Conservation (phyloP, 2,329 filamentous ascomycete genomes). For the Ascochyta koolunga region DNA sequence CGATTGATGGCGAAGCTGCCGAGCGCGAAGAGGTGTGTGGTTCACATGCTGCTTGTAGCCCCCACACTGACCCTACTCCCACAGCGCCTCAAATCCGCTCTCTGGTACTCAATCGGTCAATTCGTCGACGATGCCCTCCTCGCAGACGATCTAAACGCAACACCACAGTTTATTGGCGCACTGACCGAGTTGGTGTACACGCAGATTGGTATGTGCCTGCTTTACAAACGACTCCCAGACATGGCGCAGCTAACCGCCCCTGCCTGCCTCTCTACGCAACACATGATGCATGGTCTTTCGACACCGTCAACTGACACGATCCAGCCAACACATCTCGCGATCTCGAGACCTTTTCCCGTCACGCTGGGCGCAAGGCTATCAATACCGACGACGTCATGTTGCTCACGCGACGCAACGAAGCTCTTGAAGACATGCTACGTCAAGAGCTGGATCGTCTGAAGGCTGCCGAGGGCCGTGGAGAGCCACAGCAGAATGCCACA, state of each 20-base stretch:
- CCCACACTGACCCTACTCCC: not conserved
- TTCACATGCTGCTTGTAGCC: not conserved
- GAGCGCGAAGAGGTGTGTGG: conserved; percentile 42
- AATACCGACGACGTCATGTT: conserved; percentile 87
- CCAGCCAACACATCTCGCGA: conserved; percentile 57
- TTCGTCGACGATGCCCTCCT: conserved; percentile 87
- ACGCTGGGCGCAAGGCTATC: conserved; percentile 81
- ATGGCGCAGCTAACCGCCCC: not conserved
- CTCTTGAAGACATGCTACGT: conserved; percentile 76
- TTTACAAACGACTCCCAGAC: not conserved
- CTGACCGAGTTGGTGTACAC: conserved; percentile 83
- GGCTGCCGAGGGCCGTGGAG: conserved; percentile 35
- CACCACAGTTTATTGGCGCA: conserved; percentile 83
- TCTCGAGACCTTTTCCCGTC: conserved; percentile 66
- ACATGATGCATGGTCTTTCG: not conserved
- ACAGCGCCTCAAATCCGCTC: conserved; percentile 56
- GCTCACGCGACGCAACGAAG: conserved; percentile 84
- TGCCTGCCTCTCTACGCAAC: not conserved
- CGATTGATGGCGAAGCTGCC: conserved; percentile 27
- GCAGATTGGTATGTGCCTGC: conserved; percentile 72
- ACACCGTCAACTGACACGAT: not conserved
- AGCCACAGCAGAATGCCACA: conserved; percentile 14
- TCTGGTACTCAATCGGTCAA: conserved; percentile 51
- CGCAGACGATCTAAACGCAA: conserved; percentile 78
- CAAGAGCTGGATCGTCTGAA: conserved; percentile 64